Evolutionary conservation across 1,284 basidiomycete genomes (phyloP).

Genomic region (Cryptococcus sp.): DNA sequence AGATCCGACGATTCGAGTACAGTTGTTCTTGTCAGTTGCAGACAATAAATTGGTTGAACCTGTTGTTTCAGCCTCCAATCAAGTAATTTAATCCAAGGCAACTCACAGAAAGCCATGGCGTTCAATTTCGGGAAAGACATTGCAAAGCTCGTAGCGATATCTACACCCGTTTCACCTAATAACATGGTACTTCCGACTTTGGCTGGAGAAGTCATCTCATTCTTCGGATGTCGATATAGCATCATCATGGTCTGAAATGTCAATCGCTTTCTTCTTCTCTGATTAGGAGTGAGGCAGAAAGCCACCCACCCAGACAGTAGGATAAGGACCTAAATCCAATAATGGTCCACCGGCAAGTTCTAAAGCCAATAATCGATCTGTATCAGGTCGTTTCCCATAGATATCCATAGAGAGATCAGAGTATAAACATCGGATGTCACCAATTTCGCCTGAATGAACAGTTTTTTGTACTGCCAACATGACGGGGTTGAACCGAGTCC

Average conservation of each 20-base stretch:
- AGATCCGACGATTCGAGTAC: slow-evolving; percentile 31
- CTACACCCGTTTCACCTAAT: slow-evolving; percentile 40
- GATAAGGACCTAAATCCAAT: slow-evolving; percentile 51
- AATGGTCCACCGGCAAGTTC: slow-evolving; percentile 50
- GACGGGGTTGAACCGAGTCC: slow-evolving; percentile 47
- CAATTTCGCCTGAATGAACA: slow-evolving; percentile 40
- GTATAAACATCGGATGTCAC: slow-evolving; percentile 37
- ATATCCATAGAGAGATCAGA: slow-evolving; percentile 35
- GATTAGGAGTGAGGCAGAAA: neutral
- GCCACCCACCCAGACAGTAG: slow-evolving; percentile 27
- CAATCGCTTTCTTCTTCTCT: neutral
- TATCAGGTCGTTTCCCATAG: neutral
- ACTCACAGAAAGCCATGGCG: slow-evolving; percentile 35
- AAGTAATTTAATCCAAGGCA: slow-evolving; percentile 30
- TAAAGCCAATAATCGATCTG: slow-evolving; percentile 13
- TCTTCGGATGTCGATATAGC: slow-evolving; percentile 38
- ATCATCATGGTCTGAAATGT: slow-evolving; percentile 24
- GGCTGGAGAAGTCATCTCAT: slow-evolving; percentile 23
- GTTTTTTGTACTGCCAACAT: slow-evolving; percentile 38
- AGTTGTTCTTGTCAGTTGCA: slow-evolving; percentile 6
- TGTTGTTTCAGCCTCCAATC: neutral
- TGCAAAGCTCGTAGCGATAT: slow-evolving; percentile 36
- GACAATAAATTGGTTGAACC: slow-evolving; percentile 20
- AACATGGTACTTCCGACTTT: slow-evolving; percentile 36
- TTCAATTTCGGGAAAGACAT: slow-evolving; percentile 38